Evolutionary conservation across 2,329 filamentous ascomycete species (phyloP), one percentile per base, ranked within the genome.

Genomic region (Ophiosphaerella korrae): DNA sequence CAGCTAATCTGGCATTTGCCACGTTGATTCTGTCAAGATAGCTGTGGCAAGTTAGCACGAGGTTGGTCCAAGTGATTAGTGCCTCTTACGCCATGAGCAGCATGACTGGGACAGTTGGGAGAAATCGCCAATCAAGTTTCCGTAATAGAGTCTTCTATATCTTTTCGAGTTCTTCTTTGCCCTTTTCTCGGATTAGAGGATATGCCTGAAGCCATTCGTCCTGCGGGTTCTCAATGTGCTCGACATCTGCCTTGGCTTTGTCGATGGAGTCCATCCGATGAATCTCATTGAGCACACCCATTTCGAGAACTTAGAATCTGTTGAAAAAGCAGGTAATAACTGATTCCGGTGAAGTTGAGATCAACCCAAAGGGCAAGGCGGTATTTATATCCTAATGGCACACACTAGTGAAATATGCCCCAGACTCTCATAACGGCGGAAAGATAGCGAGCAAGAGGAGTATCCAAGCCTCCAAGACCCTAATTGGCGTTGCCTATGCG

Each of bases 11-110:
- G 18, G 75, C 74, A 8, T 74, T 73, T 2, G 70, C 70, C 23
- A 76, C 72, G 42, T 75, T 75, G 60, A 75, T 75, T 9, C 74
- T 68, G 43, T 77, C 73, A 11, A 76, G 62, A 39, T 75, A 75
- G 55, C 74, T 75, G 47, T 13, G 12, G 18, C 31, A 9, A 7
- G 14, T 42, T 31, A 49, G 39, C 37, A 14, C 39, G n/a, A 35
- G 24, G 16, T 18, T 26, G 8, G 8, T 33, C 48, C 23, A 21
- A 21, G 18, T 21, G 18, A 21, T 21, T 21, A 21, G 18, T 4
- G 18, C 18, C 3, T 21, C 18, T 4, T 58, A 67, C 58, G 63
- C 68, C 65, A 71, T 65, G 1, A 68, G 47, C 16, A 70, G 63
- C 66, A 70, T 70, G 21, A 70, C 46, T 0, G 66, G 70, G 18